Evolutionary conservation across 2,329 filamentous ascomycete species (phyloP), one percentile per base, ranked within the genome.

Genomic region (Alternaria hordeiaustralica): DNA sequence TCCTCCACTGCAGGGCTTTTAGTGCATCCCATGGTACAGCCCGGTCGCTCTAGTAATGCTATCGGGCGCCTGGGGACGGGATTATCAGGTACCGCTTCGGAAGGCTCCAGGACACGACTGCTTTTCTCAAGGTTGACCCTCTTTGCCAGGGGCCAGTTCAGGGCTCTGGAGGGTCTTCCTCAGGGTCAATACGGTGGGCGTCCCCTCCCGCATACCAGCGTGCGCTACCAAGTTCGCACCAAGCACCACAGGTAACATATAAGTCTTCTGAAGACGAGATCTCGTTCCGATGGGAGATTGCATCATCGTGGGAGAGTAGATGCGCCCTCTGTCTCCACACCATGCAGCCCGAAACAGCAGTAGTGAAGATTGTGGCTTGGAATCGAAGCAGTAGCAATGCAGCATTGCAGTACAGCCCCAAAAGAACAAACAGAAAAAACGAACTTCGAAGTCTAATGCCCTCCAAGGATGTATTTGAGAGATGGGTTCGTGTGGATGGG

Each of bases 1-100:
- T 60, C 49, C 43, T 53, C 23, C 30, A 49, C 56, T 60, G 51
- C 60, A 55, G 60, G 49, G 50, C 11, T 21, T 45, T 50, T 55
- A 54, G 50, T 47, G 44, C 36, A 2, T 55, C 33, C 50, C 51
- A 55, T 45, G 25, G 15, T 50, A 54, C 50, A 33, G 44, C 60
- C 33, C 21, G 1, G 33, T 18, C 25, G 44, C n/a, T 36, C 18
- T 49, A 23, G 55, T 45, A 50, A n/a, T 60, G 44, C 23, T 55
- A 50, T 25, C 45, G 15, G 25, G 23, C 47, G 23, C 49, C 36
- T 41, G 43, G 12, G 9, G 45, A 60, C 44, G 55, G 47, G 30
- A 30, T 26, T 15, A 49, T 11, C 25, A 43, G 23, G 11, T 21
- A 45, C 41, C 20, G 15, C 30, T 28, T 51, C 18, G 11, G n/a